A percentile compares a stretch with the other conserved stretches of the same genome.
Conservation (phyloP, 352 stramenopile genomes). For the Globisporangium canariense region DNA sequence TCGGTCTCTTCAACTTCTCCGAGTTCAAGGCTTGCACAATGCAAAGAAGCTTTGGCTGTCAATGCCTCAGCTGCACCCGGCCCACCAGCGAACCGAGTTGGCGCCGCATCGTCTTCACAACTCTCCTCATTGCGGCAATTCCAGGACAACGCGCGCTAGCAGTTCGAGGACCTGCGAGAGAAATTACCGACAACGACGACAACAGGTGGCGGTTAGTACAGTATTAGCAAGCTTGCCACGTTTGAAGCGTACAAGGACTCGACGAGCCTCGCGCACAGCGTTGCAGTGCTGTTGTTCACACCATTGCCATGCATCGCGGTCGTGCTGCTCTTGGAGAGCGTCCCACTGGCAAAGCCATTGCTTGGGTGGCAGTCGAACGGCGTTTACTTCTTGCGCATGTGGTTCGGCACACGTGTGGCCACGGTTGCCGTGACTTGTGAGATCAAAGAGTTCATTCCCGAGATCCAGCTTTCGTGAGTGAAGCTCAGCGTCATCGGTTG, state of each 20-base stretch:
- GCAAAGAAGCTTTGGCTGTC: not conserved
- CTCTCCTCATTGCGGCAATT: not conserved
- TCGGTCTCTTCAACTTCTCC: not conserved
- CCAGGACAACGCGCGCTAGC: not conserved
- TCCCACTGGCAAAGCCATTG: not conserved
- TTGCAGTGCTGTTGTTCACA: not conserved
- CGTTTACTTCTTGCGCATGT: not conserved
- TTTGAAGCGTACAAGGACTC: not conserved
- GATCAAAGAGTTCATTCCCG: conserved; percentile 1
- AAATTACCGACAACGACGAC: not conserved
- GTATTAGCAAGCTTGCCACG: not conserved
- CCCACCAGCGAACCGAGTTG: not conserved
- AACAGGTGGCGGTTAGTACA: not conserved
- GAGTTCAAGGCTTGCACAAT: not conserved
- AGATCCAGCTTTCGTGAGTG: not conserved
- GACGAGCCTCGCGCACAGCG: not conserved
- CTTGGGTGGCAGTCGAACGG: not conserved
- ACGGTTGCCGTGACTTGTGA: not conserved
- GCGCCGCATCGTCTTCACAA: not conserved
- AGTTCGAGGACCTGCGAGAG: not conserved
- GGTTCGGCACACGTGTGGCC: not conserved
- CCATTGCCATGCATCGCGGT: not conserved
- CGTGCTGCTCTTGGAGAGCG: not conserved
- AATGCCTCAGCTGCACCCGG: not conserved
- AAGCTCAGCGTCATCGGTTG: conserved; percentile 1